These are phyloP conservation scores for Mycena capillaripes DNA, from an alignment of 768 basidiomycete genomes.

Conservation along the genomic window DNA sequence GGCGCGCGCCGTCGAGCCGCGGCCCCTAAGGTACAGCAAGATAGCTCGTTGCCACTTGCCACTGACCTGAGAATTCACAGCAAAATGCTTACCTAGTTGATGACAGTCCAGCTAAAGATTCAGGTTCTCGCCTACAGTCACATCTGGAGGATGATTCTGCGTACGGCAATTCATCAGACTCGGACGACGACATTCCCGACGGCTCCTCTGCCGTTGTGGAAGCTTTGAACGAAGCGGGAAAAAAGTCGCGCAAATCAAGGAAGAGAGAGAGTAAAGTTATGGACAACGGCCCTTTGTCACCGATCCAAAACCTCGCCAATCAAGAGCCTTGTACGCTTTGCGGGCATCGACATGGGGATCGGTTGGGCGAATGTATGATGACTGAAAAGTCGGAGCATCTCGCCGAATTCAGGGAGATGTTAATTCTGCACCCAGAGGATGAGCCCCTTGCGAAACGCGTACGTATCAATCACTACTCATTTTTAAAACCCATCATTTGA, in stretches of 20 bases:
- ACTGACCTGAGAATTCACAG: neutral
- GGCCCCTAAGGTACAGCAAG: constrained; percentile 55
- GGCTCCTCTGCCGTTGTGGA: constrained; percentile 23
- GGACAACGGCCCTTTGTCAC: constrained; percentile 27
- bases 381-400: constrained; percentile 74
- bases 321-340: constrained; percentile 72
- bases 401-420: constrained; percentile 76
- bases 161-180: constrained; percentile 31
- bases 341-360: constrained; percentile 62
- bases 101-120: constrained; percentile 30
- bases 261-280: constrained; percentile 25
- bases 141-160: constrained; percentile 28
- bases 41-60: neutral
- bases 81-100: constrained; percentile 34
- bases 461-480: constrained; percentile 35
- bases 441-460: constrained; percentile 79
- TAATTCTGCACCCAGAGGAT: constrained; percentile 73
- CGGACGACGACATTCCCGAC: constrained; percentile 26
- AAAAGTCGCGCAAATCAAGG: constrained; percentile 30
- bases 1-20: constrained; percentile 83
- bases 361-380: constrained; percentile 70
- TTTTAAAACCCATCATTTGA: constrained; percentile 5
- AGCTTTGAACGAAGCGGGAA: constrained; percentile 27
- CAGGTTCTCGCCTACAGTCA: constrained; percentile 23
- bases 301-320: constrained; percentile 35